A percentile compares a stretch with the other conserved stretches of the same genome.
These are phyloP conservation scores for Canavalia ensiformis DNA, from an alignment of 306 rosid species.

Conservation along the genomic window DNA sequence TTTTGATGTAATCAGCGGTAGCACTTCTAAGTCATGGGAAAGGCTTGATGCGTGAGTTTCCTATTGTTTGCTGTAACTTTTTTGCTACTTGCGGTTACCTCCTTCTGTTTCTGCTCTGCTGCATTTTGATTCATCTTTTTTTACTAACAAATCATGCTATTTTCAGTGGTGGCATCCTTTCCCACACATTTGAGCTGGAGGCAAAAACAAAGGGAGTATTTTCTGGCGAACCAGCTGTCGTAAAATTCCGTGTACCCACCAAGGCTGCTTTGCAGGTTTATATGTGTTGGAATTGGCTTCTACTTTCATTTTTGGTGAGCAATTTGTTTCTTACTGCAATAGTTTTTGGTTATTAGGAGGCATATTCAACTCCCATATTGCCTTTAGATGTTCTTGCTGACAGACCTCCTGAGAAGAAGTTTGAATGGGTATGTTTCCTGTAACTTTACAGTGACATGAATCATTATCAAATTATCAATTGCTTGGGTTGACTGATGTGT, in stretches of 20 bases:
- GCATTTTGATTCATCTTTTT: constrained; percentile 23
- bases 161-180: constrained; percentile 78
- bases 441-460: neutral
- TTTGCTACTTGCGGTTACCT: constrained; percentile 39
- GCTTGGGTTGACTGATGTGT: constrained; percentile 50
- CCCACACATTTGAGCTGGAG: constrained; percentile 93
- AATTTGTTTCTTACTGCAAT: constrained; percentile 29
- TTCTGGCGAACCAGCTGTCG: constrained; percentile 77
- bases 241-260: constrained; percentile 91
- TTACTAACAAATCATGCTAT: constrained; percentile 11
- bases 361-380: constrained; percentile 82
- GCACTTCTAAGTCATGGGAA: constrained; percentile 88
- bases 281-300: constrained; percentile 22
- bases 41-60: constrained; percentile 93
- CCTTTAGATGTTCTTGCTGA: constrained; percentile 96
- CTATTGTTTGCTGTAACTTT: neutral
- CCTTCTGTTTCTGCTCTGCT: constrained; percentile 12
- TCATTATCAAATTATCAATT: constrained; percentile 49
- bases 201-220: constrained; percentile 77
- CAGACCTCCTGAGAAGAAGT: constrained; percentile 89
- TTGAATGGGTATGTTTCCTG: constrained; percentile 74
- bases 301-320: constrained; percentile 9
- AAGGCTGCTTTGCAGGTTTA: constrained; percentile 87
- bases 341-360: constrained; percentile 63
- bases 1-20: constrained; percentile 75